phyloP scores from a whole-genome alignment of 805 yeast genomes.

The Lachancea waltii region DNA sequence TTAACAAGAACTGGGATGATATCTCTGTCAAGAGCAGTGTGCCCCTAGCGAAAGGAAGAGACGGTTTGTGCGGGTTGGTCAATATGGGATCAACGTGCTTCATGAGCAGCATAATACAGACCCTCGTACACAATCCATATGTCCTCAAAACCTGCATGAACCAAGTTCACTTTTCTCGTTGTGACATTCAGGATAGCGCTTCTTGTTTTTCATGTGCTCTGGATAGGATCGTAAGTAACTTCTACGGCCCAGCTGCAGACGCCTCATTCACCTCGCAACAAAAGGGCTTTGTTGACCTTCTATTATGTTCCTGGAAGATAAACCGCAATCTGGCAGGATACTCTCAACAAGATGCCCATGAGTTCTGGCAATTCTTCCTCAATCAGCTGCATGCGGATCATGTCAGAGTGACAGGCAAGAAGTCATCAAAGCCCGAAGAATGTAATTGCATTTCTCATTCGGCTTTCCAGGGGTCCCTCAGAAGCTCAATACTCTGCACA shows the following conservation, averaged over 20 bases:
- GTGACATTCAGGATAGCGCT: slow-evolving; percentile 24
- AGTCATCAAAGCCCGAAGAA: slow-evolving; percentile 12
- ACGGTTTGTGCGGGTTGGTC: slow-evolving; percentile 83
- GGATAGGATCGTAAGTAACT: slow-evolving; percentile 68
- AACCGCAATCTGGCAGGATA: slow-evolving; percentile 87
- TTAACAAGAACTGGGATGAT: slow-evolving; percentile 26
- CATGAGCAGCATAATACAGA: slow-evolving; percentile 89
- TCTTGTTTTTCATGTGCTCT: slow-evolving; percentile 78
- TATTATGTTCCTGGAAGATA: slow-evolving; percentile 83
- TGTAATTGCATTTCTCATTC: slow-evolving; percentile 81
- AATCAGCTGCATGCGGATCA: slow-evolving; percentile 66
- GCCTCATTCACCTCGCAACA: slow-evolving; percentile 20
- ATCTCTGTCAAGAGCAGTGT: slow-evolving; percentile 17
- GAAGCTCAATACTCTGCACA: slow-evolving; percentile 70
- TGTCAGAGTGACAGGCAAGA: slow-evolving; percentile 11
- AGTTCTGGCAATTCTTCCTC: slow-evolving; percentile 86
- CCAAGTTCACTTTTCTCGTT: slow-evolving; percentile 26
- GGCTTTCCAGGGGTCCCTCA: slow-evolving; percentile 75
- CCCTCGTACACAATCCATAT: slow-evolving; percentile 84
- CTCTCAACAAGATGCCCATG: slow-evolving; percentile 98
- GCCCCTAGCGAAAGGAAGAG: slow-evolving; percentile 42
- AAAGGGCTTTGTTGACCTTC: slow-evolving; percentile 66
- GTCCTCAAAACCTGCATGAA: slow-evolving; percentile 70
- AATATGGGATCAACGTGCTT: slow-evolving; percentile 97
- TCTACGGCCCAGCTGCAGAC: slow-evolving; percentile 48